Percentiles rank a stretch among this genome's conserved stretches.
These are phyloP conservation scores for Podosphaera fusca DNA, from an alignment of 2,329 filamentous ascomycete genomes.

Conservation along the genomic window DNA sequence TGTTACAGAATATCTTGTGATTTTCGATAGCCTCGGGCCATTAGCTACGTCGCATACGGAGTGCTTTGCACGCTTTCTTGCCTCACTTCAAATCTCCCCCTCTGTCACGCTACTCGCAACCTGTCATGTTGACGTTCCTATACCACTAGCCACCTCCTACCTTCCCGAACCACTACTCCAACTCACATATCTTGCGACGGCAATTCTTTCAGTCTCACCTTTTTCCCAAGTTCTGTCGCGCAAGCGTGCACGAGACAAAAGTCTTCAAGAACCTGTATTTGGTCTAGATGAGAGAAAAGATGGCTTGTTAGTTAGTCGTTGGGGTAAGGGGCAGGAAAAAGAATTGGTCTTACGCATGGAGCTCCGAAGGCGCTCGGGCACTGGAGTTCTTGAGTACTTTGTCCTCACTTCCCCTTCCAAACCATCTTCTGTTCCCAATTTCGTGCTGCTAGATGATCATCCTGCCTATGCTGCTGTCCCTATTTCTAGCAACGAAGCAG, in stretches of 20 bases:
- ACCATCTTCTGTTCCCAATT: slow-evolving; percentile 1
- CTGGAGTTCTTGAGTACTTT: slow-evolving; percentile 30
- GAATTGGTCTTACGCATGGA: slow-evolving; percentile 63
- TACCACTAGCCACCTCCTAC: slow-evolving; percentile 25
- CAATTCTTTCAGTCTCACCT: slow-evolving; percentile 50
- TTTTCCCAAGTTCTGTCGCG: slow-evolving; percentile 51
- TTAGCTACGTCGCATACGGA: slow-evolving; percentile 31
- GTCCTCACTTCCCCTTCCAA: slow-evolving; percentile 21
- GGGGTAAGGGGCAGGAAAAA: slow-evolving; percentile 18
- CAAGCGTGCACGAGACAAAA: slow-evolving; percentile 55
- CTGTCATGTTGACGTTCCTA: slow-evolving; percentile 64
- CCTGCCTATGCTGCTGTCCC: slow-evolving; percentile 31
- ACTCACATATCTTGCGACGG: slow-evolving; percentile 69
- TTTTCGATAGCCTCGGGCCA: slow-evolving; percentile 60
- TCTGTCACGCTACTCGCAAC: slow-evolving; percentile 49
- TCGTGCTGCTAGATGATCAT: slow-evolving; percentile 52
- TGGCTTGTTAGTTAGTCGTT: slow-evolving; percentile 42
- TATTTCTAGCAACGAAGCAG: neutral
- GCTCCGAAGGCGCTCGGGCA: slow-evolving; percentile 40
- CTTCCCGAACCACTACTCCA: slow-evolving; percentile 47
- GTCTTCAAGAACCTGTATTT: slow-evolving; percentile 51
- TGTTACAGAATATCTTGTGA: slow-evolving; percentile 41
- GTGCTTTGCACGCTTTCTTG: slow-evolving; percentile 44
- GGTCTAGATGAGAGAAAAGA: slow-evolving; percentile 58
- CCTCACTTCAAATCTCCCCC: slow-evolving; percentile 40